Base-by-base conservation (phyloP, 2,329 filamentous ascomycete species). In the Tympanopsis confertula region DNA sequence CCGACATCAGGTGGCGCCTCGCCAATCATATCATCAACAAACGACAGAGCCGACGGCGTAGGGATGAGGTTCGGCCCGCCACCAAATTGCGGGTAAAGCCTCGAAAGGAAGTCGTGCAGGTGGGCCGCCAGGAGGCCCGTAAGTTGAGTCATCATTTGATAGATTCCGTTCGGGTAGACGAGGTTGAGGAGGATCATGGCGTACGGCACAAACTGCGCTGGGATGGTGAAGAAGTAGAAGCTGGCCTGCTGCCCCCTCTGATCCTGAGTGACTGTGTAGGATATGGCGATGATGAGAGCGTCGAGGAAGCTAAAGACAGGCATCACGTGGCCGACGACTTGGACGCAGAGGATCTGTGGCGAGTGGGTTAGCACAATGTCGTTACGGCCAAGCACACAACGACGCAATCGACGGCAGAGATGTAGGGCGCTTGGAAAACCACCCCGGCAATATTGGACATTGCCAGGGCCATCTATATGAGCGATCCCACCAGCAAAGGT, bases 91-190 rank as follows among this genome's bases (percentile, higher is more conserved):
- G 91, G 91, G 68, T 87, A 96, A 30, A 95, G 70, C 36, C 85
- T 74, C 2, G 84, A 86, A 36, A 95, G 58, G 53, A 96, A 98
- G 55, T 96, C 85, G 59, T 86, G 94, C 15, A 91, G 52, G 56
- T 98, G 91, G 4, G 88, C 88, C 12, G 88, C 85, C 32, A 94
- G 45, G 10, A 98, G 68, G n/a, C 91, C 91, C 22, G 75, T 84
- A 4, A 76, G 57, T 51, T 93, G 78, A 3, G 78, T 50, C 39
- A 83, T 53, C 10, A 83, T 70, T 14, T 60, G 61, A 3, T 57
- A 47, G 24, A 68, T 67, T 10, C 80, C 79, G 4, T 61, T 67
- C 1, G 49, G 53, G 53, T 83, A 74, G 38, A 96, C 63, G 17
- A 94, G 68, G 10, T 81, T 82, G 49, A 86, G 63, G 13, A 78